Conservation (phyloP, 148 eudicot species). For the Arbutus unedo region DNA sequence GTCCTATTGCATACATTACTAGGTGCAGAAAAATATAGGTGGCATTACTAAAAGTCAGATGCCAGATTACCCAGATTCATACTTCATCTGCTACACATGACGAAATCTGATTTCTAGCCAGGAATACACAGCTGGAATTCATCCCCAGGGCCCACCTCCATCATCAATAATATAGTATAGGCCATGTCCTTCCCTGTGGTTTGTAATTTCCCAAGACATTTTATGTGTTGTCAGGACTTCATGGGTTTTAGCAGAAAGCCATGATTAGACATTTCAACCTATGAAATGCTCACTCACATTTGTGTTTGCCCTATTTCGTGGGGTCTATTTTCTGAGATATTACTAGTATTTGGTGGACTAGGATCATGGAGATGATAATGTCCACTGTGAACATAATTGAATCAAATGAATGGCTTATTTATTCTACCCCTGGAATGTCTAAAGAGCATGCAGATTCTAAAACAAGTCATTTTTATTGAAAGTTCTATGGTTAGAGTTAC, state of each 20-base stretch:
- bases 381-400: background rate
- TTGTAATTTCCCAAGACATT: background rate
- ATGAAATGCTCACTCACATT: background rate
- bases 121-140: constrained; percentile 3
- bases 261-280: background rate
- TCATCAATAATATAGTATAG: background rate
- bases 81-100: background rate
- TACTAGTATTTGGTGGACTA: background rate
- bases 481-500: background rate
- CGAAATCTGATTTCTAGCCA: background rate
- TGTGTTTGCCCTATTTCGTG: background rate
- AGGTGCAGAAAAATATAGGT: background rate
- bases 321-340: background rate
- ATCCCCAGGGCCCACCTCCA: background rate
- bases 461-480: too few relatives aligned
- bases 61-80: background rate
- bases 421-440: background rate
- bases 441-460: constrained; percentile 3
- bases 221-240: background rate
- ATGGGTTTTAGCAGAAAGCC: constrained; percentile 9
- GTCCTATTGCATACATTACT: background rate
- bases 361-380: background rate
- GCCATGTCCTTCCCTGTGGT: background rate
- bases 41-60: background rate
- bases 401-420: background rate